These are phyloP conservation scores for Plectosphaerella plurivora DNA, from an alignment of 2,329 filamentous ascomycete genomes.

Conservation along the genomic window DNA sequence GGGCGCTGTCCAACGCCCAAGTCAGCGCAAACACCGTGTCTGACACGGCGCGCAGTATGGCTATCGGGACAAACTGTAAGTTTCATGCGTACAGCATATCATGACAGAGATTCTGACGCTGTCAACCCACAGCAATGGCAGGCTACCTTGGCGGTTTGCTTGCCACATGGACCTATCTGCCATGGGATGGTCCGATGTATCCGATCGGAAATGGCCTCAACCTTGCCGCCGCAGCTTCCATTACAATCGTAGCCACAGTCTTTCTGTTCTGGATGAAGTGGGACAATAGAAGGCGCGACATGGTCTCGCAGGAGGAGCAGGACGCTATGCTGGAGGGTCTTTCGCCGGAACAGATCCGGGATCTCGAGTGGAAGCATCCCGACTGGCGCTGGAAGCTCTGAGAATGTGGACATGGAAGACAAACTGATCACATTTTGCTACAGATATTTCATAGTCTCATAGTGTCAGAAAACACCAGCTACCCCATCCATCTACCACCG, in stretches of 20 bases:
- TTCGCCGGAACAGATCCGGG: conserved; percentile 2
- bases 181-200: conserved; percentile 10
- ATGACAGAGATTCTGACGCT: too few relatives aligned
- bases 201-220: conserved; percentile 12
- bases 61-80: too few relatives aligned
- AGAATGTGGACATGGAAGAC: too few relatives aligned
- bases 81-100: too few relatives aligned
- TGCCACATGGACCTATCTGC: conserved; percentile 12
- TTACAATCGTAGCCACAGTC: conserved; percentile 2
- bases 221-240: conserved; percentile 3
- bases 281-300: conserved; percentile 11
- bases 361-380: conserved; percentile 13
- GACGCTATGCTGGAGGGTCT: conserved; percentile 4
- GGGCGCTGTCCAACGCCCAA: conserved; percentile 61
- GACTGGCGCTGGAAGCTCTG: conserved; percentile 9
- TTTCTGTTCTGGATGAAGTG: conserved; percentile 11
- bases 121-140: conserved; percentile 48
- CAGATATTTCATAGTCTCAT: too few relatives aligned
- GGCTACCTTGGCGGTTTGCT: conserved; percentile 12
- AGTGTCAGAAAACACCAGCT: not conserved
- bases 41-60: conserved; percentile 59
- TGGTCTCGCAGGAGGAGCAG: not conserved
- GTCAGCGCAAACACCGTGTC: conserved; percentile 64
- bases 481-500: too few relatives aligned
- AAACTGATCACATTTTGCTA: too few relatives aligned